phyloP scores from a whole-genome alignment of 768 basidiomycete species.

The Kwoniella dendrophila region DNA sequence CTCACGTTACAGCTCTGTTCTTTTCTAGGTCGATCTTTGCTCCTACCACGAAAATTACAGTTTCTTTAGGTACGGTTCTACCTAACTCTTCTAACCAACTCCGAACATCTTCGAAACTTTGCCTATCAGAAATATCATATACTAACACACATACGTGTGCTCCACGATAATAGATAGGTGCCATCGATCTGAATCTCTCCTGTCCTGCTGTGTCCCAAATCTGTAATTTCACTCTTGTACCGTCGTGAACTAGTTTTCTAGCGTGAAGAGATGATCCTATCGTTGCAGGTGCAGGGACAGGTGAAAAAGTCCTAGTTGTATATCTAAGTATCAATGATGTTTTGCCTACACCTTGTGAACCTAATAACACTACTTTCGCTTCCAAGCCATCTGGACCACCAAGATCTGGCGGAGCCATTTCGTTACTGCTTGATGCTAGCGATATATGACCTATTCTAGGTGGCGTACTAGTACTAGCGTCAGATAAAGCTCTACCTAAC shows the following conservation, averaged over 20 bases:
- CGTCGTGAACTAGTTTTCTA: conserved; percentile 49
- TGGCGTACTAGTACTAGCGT: conserved; percentile 18
- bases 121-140: conserved; percentile 46
- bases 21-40: conserved; percentile 42
- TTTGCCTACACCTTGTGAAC: conserved; percentile 53
- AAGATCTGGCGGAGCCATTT: conserved; percentile 29
- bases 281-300: conserved; percentile 34
- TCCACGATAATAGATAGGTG: conserved; percentile 53
- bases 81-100: conserved; percentile 49
- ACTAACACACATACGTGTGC: conserved; percentile 50
- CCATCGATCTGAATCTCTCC: conserved; percentile 52
- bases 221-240: conserved; percentile 45
- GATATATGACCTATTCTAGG: conserved; percentile 7
- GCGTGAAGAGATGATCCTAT: conserved; percentile 49
- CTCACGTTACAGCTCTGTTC: conserved; percentile 39
- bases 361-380: conserved; percentile 53
- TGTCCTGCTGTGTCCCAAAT: conserved; percentile 56
- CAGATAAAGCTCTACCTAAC: conserved; percentile 22
- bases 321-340: conserved; percentile 52
- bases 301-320: conserved; percentile 40
- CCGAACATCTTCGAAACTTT: conserved; percentile 46
- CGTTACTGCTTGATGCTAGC: conserved; percentile 2
- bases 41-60: conserved; percentile 48
- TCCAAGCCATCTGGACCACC: conserved; percentile 48
- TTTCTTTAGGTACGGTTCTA: conserved; percentile 48